Evolutionary conservation across 495 filamentous ascomycete genomes (phyloP).

Genomic region (Aspergillus hancockii): DNA sequence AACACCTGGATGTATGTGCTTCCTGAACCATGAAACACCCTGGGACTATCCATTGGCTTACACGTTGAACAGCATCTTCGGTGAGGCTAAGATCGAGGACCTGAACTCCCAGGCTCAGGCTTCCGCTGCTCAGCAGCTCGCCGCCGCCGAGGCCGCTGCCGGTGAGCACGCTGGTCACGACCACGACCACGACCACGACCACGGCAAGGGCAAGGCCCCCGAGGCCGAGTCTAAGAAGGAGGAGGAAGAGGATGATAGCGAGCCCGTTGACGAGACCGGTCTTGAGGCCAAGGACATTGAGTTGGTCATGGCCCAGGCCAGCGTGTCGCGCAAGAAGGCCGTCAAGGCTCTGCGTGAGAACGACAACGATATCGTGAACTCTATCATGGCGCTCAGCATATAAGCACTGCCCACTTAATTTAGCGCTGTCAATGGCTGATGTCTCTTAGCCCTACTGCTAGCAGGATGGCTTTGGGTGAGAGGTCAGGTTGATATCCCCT

Average conservation of each 20-base stretch:
- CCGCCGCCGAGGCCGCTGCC: conserved; percentile 76
- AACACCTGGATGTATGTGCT: conserved; percentile 95
- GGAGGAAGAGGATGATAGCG: conserved; percentile 89
- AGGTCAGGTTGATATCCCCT: conserved; percentile 31
- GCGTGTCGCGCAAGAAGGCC: conserved; percentile 94
- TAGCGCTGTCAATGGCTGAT: conserved; percentile 25
- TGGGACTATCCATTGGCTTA: conserved; percentile 20
- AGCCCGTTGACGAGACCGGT: conserved; percentile 90
- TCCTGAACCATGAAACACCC: background rate
- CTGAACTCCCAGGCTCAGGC: conserved; percentile 96
- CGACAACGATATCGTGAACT: conserved; percentile 99
- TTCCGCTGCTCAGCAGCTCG: conserved; percentile 87
- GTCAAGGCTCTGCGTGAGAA: conserved; percentile 98
- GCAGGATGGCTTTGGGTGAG: conserved; percentile 36
- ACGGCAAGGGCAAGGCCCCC: conserved; percentile 77
- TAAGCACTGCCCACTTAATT: conserved; percentile 44
- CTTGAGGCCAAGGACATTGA: conserved; percentile 99
- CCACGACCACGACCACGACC: conserved; percentile 72
- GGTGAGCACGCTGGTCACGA: conserved; percentile 75
- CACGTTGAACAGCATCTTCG: conserved; percentile 77
- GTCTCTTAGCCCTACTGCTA: conserved; percentile 22
- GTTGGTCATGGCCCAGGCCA: conserved; percentile 97
- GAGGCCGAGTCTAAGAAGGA: conserved; percentile 79
- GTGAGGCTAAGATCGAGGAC: conserved; percentile 99
- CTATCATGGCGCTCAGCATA: conserved; percentile 99